Evolutionary conservation across 2,329 filamentous ascomycete genomes (phyloP), one percentile per base, ranked within the genome.

Genomic region (Colletotrichum orbiculare): DNA sequence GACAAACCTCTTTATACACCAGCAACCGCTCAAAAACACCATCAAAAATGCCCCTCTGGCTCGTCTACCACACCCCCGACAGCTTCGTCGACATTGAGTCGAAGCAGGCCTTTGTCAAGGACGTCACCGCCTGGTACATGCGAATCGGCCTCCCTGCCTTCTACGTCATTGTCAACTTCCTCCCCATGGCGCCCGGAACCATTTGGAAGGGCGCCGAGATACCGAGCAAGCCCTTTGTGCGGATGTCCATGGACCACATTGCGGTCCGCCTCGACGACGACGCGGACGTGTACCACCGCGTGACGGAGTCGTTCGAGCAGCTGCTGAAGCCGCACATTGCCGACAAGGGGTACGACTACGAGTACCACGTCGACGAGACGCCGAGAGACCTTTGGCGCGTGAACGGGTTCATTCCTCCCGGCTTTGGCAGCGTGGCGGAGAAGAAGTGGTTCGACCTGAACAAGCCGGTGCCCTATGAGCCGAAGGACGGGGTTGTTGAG

Each of bases 381-480:
- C 74, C 76, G n/a, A 69, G 79, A 15, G 72, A 73, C 47, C 57
- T 83, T 55, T 83, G 81, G 81, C 79, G 77, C 69, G 70, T 82
- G 11, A 75, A 82, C 33, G 81, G 78, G 1, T 15, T 81, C 8
- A 68, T 72, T 46, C 74, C 79, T 34, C 79, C 79, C 13, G 73
- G 72, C 55, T 73, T 66, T 12, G 69, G 60, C 35, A 78, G 73
- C 33, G 75, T 78, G 66, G 75, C 69, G 4, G 76, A 80, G 71
- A 69, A 69, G 68, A 15, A 70, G 15, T 81, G 78, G 79, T 13
- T 33, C 6, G 13, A 12, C 1, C 1, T 25, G 42, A 55, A 55
- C 25, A 45, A 17, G 43, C 7, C 43, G 7, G 43, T 46, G 43
- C 43, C 43, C 1, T 46, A 25, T 4, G 43, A 46, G 43, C 1